Conservation (phyloP, 768 basidiomycete species). For the Trichaptum fuscoviolaceum region DNA sequence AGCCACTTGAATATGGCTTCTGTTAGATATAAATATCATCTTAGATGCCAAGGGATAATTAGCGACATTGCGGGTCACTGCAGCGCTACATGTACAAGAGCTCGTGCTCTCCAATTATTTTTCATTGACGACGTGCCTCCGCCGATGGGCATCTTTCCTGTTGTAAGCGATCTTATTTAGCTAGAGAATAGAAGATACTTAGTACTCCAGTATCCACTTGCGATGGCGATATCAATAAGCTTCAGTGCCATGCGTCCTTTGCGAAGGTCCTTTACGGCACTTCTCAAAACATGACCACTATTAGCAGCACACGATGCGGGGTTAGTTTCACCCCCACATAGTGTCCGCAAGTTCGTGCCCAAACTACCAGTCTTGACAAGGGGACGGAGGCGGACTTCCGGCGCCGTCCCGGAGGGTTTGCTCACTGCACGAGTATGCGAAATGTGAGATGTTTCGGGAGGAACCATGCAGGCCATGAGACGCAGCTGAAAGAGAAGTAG, state of each 20-base stretch:
- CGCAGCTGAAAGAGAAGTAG: not conserved
- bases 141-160: too few species aligned
- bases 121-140: not conserved
- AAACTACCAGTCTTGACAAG: not conserved
- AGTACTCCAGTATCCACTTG: too few species aligned
- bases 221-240: too few species aligned
- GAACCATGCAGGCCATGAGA: not conserved
- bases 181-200: too few species aligned
- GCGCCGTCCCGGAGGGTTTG: not conserved
- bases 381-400: not conserved
- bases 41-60: too few species aligned
- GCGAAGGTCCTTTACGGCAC: not conserved
- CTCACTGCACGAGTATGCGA: not conserved
- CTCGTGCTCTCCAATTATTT: not conserved
- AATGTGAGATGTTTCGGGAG: not conserved
- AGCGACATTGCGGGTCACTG: not conserved
- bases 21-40: not conserved
- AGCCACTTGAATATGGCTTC: not conserved
- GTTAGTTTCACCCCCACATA: not conserved
- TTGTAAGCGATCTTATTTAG: too few species aligned
- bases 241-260: not conserved
- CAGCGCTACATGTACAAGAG: not conserved
- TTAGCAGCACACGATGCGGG: not conserved
- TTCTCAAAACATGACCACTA: not conserved
- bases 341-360: too few species aligned